phyloP scores from a whole-genome alignment of 1,284 basidiomycete species.

The Thecaphora thlaspeos region DNA sequence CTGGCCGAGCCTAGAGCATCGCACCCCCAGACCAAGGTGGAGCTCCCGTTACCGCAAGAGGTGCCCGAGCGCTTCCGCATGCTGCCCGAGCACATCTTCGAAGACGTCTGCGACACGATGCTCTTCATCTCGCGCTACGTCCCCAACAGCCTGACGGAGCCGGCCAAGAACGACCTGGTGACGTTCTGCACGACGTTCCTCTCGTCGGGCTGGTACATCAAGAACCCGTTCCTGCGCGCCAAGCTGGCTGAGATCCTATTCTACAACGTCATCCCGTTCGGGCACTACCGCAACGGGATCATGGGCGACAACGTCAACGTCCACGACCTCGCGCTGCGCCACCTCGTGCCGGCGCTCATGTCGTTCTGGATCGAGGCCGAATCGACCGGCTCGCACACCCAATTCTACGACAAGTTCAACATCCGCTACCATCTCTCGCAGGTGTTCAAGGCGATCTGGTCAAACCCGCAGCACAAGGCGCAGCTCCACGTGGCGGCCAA shows the following conservation, averaged over 20 bases:
- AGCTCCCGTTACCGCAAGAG: conserved; percentile 73
- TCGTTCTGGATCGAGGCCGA: conserved; percentile 98
- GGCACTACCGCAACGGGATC: conserved; percentile 73
- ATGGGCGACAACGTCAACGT: conserved; percentile 79
- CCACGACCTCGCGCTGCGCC: conserved; percentile 78
- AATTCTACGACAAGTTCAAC: conserved; percentile 96
- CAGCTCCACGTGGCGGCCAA: conserved; percentile 43
- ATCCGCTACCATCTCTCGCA: conserved; percentile 63
- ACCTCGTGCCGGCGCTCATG: conserved; percentile 88
- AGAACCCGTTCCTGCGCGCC: conserved; percentile 97
- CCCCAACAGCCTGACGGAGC: conserved; percentile 79
- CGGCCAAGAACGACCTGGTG: conserved; percentile 73
- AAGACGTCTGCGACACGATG: conserved; percentile 86
- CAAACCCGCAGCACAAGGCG: conserved; percentile 50
- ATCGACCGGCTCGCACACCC: conserved; percentile 91
- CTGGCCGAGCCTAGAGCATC: conserved; percentile 79
- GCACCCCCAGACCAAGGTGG: conserved; percentile 65
- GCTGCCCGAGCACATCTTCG: conserved; percentile 90
- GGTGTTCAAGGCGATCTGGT: conserved; percentile 54
- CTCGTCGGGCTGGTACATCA: conserved; percentile 92
- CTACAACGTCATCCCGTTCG: conserved; percentile 75
- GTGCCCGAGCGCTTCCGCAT: conserved; percentile 81
- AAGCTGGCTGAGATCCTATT: conserved; percentile 93
- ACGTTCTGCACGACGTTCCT: conserved; percentile 88
- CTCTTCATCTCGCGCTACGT: conserved; percentile 73